A percentile compares a stretch with the other conserved stretches of the same genome.
These are phyloP conservation scores for Plasmodium reichenowi DNA, from an alignment of 169 alveolate genomes.

Conservation along the genomic window DNA sequence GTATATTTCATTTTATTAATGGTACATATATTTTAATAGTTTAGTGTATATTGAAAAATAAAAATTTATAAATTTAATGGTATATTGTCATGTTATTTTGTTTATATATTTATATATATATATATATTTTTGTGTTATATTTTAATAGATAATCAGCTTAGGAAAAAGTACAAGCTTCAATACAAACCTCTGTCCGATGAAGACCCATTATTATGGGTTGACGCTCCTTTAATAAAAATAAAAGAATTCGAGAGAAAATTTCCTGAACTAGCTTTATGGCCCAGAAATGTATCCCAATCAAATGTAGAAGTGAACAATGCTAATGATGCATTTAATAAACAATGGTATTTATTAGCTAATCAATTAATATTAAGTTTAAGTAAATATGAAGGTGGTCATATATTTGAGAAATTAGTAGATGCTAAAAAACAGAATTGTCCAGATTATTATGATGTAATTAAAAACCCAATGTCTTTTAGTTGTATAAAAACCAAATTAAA, in stretches of 20 bases:
- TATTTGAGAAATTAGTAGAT: slow-evolving; percentile 92
- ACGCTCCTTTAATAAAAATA: slow-evolving; percentile 88
- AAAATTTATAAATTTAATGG: no score
- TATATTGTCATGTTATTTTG: no score
- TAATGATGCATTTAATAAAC: slow-evolving; percentile 84
- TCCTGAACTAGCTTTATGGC: slow-evolving; percentile 90
- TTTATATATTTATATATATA: background rate
- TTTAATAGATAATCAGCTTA: slow-evolving; percentile 6
- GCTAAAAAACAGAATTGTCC: slow-evolving; percentile 92
- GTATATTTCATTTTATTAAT: no score
- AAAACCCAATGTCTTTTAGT: slow-evolving; percentile 91
- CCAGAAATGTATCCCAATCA: slow-evolving; percentile 80
- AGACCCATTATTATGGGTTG: slow-evolving; percentile 87
- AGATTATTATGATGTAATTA: slow-evolving; percentile 91
- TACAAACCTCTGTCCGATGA: slow-evolving; percentile 85
- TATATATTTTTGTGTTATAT: no score
- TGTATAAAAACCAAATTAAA: slow-evolving; percentile 87
- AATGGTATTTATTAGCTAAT: slow-evolving; percentile 86
- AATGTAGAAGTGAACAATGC: slow-evolving; percentile 79
- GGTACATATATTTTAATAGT: no score
- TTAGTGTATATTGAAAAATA: no score
- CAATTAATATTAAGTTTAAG: slow-evolving; percentile 82
- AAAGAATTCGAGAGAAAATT: slow-evolving; percentile 88
- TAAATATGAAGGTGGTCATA: slow-evolving; percentile 92
- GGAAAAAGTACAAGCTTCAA: slow-evolving; percentile 86